Conservation (phyloP, 495 filamentous ascomycete genomes). For the Glonium stellatum region DNA sequence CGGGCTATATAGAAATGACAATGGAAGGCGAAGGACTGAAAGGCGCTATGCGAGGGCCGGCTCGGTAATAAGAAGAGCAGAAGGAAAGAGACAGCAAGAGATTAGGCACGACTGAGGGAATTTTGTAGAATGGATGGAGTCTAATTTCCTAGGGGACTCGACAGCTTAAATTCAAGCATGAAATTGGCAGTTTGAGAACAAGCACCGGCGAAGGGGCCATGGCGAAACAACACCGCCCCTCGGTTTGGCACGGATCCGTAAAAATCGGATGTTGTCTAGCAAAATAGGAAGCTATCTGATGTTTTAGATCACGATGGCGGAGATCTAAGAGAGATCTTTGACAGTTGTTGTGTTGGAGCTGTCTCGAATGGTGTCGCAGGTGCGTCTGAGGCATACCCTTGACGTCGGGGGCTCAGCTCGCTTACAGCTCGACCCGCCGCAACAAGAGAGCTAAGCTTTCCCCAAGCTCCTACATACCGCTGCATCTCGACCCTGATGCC, state of each 20-base stretch:
- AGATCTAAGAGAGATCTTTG: constrained; percentile 3
- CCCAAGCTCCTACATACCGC: not conserved
- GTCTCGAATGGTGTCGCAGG: constrained; percentile 22
- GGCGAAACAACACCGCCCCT: constrained; percentile 29
- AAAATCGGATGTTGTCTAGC: constrained; percentile 12
- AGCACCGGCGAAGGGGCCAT: constrained; percentile 13
- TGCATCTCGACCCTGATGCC: not conserved
- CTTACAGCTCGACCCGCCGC: constrained; percentile 8
- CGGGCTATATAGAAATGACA: constrained; percentile 19
- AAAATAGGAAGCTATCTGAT: constrained; percentile 19
- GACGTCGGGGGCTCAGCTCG: not conserved
- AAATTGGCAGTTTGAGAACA: constrained; percentile 26
- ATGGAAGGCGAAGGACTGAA: constrained; percentile 21
- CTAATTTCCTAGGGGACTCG: constrained; percentile 1
- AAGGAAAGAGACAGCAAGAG: constrained; percentile 25
- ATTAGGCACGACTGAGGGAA: constrained; percentile 19
- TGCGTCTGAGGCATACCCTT: constrained; percentile 16
- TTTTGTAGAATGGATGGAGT: constrained; percentile 9
- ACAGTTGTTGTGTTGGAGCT: constrained; percentile 20
- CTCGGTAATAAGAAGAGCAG: constrained; percentile 22
- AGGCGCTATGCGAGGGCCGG: constrained; percentile 29
- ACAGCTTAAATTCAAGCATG: constrained; percentile 29
- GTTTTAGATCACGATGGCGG: constrained; percentile 12
- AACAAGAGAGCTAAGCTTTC: constrained; percentile 1
- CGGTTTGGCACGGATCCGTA: constrained; percentile 27